Evolutionary conservation across 352 stramenopile species (phyloP), one percentile per base, ranked within the genome.

Genomic region (Pythium graminicola): DNA sequence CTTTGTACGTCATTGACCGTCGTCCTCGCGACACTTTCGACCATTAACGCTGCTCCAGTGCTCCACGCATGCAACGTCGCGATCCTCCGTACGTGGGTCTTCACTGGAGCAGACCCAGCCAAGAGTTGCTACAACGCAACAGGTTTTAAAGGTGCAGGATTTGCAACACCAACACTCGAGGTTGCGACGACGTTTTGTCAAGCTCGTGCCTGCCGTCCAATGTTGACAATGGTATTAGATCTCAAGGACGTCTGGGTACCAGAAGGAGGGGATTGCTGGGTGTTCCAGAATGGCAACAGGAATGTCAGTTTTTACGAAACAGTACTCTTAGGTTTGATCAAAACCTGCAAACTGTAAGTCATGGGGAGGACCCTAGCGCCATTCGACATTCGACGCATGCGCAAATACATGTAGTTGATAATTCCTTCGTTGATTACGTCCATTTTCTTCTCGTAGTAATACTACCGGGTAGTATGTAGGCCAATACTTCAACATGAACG

Each of bases 261-360:
- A 2, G 47, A 22, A 16, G 38, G 13, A 2, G 52, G 52, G 24
- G 52, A 60, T 31, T 60, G 52, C 43, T 41, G 3, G 8, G 43
- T 53, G 32, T 13, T 9, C 20, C 29, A 47, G 20, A 27, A 7
- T 11, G 32, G 24, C 23, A 27, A 7, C 14, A 17, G 6, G 11
- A 27, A 45, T 9, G 22, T 50, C 22, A 44, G 53, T 43, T 57
- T 57, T 23, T 57, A 51, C 50, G 50, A 29, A 13, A 47, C 26
- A 16, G n/a, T 57, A 20, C n/a, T 50, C 14, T 32, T 23, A 22
- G 32, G 35, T n/a, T 46, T 38, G 17, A 19, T 31, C 29, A 36
- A 47, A 7, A 33, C 31, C 13, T 60, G 41, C 42, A 31, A 35
- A n/a, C n/a, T n/a, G n/a, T n/a, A n/a, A n/a, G n/a, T n/a, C n/a